Evolutionary conservation across 176 grass and related monocot species (phyloP), one percentile per base, ranked within the genome.

Genomic region (Melocanna baccifera): DNA sequence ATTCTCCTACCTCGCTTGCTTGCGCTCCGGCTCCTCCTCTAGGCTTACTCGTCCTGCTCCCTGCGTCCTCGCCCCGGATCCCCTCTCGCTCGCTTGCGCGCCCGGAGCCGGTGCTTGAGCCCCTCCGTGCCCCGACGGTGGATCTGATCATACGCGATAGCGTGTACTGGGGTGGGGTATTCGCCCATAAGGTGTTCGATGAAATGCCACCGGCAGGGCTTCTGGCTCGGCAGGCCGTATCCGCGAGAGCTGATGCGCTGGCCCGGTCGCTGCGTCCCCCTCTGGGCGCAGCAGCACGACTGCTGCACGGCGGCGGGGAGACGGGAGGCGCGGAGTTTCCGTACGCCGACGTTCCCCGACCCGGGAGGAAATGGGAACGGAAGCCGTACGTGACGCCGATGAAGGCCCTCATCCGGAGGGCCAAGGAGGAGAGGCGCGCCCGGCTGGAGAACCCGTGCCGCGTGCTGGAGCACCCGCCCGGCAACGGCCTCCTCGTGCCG

Each of bases 321-420:
- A 9, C 14, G n/a, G 81, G 61, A 46, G 87, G 70, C 0, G 84
- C 86, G 61, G 61, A 82, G 8, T 26, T 34, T 55, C 61, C 84
- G 2, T 94, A 89, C 30, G 68, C 78, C 10, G 87, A 90, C 68
- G 84, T 88, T 43, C 16, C 83, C 9, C 83, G 84, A 46, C 85
- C 89, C 2, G 85, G 87, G 2, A 89, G 81, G 81, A 94, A 66
- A 52, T 89, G 87, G 89, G 77, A 91, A 55, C 80, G 89, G 78
- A 94, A 94, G 80, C 87, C 87, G 58, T 94, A 91, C 50, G 81
- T 78, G 34, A 92, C 89, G 29, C 87, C 89, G 46, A 94, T 92
- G 89, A 91, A 88, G 78, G 73, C 80, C 37, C 83, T 94, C 78
- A 90, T 94, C 20, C 84, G 74, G 28, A 77, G 89, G 25, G 89